Evolutionary conservation across 495 filamentous ascomycete species (phyloP).

Genomic region (Parathielavia appendiculata): DNA sequence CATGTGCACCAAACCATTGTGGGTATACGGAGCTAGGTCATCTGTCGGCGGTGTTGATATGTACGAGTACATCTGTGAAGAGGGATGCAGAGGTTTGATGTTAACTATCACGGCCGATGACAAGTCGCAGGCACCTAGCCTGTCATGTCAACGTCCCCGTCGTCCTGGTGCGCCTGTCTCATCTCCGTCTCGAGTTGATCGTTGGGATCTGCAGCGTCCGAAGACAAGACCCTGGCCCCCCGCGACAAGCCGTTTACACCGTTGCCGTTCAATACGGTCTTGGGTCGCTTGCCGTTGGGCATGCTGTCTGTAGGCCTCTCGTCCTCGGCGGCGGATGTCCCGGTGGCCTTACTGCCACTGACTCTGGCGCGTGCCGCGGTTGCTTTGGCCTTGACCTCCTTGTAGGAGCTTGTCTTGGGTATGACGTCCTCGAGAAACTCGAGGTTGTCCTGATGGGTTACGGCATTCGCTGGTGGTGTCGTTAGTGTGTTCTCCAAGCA

Average conservation of each 20-base stretch:
- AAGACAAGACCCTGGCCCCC: constrained; percentile 18
- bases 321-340: constrained; percentile 23
- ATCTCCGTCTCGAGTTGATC: constrained; percentile 47
- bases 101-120: not conserved
- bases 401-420: constrained; percentile 76
- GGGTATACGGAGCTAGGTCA: not conserved
- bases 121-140: constrained; percentile 30
- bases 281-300: constrained; percentile 38
- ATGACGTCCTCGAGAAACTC: constrained; percentile 92
- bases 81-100: not conserved
- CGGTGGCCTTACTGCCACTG: constrained; percentile 27
- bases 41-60: not conserved
- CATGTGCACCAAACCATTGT: not conserved
- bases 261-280: constrained; percentile 40
- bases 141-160: constrained; percentile 57
- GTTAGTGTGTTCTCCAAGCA: not conserved
- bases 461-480: constrained; percentile 61
- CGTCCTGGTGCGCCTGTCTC: constrained; percentile 34
- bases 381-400: constrained; percentile 61
- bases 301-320: constrained; percentile 26
- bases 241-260: constrained; percentile 20
- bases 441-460: constrained; percentile 84
- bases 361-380: constrained; percentile 40
- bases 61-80: not conserved
- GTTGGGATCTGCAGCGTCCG: constrained; percentile 33